These are phyloP conservation scores for Yamadazyma trypodendri DNA, from an alignment of 1,139 yeast species.

Conservation along the genomic window DNA sequence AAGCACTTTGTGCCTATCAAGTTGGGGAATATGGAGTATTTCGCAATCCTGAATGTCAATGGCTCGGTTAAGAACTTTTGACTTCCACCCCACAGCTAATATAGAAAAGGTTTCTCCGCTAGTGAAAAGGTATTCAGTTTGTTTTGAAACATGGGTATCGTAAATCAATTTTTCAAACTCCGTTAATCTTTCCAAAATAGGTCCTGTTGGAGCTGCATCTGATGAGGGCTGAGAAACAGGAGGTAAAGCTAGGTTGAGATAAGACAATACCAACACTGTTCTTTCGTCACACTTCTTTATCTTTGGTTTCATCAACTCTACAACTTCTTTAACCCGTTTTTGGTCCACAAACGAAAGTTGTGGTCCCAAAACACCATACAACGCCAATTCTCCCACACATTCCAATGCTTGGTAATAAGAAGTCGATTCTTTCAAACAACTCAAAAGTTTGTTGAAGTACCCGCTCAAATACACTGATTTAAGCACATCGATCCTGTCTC, in stretches of 20 bases:
- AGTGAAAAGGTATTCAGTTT: constrained; percentile 68
- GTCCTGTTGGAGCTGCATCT: constrained; percentile 3
- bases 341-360: constrained; percentile 12
- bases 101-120: constrained; percentile 83
- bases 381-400: constrained; percentile 54
- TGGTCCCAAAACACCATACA: constrained; percentile 58
- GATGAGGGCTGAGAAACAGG: constrained; percentile 10
- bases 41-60: constrained; percentile 48
- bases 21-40: constrained; percentile 19
- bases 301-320: constrained; percentile 34
- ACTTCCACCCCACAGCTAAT: constrained; percentile 74
- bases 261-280: constrained; percentile 56
- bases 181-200: constrained; percentile 16
- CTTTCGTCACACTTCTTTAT: constrained; percentile 62
- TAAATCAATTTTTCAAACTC: constrained; percentile 47
- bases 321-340: constrained; percentile 21
- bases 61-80: constrained; percentile 51
- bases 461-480: constrained; percentile 13
- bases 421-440: constrained; percentile 19
- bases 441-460: constrained; percentile 19
- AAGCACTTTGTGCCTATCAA: constrained; percentile 32
- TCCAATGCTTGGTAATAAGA: constrained; percentile 37
- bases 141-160: constrained; percentile 65
- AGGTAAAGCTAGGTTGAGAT: constrained; percentile 43
- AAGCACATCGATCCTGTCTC: constrained; percentile 31